Conservation (phyloP, 208 protist species). For the Wallacemonas sp. region DNA sequence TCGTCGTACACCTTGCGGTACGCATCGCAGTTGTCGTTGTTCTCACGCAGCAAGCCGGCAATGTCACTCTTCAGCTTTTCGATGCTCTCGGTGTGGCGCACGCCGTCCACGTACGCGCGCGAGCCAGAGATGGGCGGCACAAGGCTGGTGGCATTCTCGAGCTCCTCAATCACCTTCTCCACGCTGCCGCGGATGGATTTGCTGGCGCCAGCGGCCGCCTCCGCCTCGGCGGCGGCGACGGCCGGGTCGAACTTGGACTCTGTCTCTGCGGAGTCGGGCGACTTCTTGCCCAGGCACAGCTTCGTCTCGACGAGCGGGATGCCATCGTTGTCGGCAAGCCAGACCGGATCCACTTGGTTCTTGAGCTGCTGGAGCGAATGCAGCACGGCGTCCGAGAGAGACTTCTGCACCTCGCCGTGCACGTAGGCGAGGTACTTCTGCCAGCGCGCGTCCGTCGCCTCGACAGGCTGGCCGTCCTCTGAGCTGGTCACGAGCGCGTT, state of each 20-base stretch:
- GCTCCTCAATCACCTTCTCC: constrained; percentile 65
- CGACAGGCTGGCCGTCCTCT: constrained; percentile 27
- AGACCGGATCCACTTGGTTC: constrained; percentile 90
- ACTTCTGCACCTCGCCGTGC: constrained; percentile 82
- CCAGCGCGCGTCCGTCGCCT: constrained; percentile 55
- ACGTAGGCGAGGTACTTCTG: constrained; percentile 91
- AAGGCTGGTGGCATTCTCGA: constrained; percentile 56
- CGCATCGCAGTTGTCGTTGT: constrained; percentile 78
- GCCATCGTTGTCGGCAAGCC: constrained; percentile 86
- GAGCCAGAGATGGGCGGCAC: constrained; percentile 58
- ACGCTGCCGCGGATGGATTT: constrained; percentile 60
- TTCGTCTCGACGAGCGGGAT: constrained; percentile 93
- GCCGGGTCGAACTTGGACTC: constrained; percentile 82
- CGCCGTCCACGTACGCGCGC: constrained; percentile 54
- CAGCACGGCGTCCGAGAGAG: constrained; percentile 70
- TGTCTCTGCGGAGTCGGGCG: constrained; percentile 33
- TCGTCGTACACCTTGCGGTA: constrained; percentile 85
- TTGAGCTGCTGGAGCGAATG: constrained; percentile 77
- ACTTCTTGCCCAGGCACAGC: constrained; percentile 79
- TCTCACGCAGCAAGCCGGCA: constrained; percentile 67
- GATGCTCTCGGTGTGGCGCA: constrained; percentile 64
- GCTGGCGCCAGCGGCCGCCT: background rate
- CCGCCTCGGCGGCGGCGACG: constrained; percentile 24
- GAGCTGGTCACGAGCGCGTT: constrained; percentile 74
- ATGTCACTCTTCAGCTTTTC: constrained; percentile 71